Base-by-base conservation (phyloP, 1,284 basidiomycete species). In the Cutaneotrichosporon cyanovorans region DNA sequence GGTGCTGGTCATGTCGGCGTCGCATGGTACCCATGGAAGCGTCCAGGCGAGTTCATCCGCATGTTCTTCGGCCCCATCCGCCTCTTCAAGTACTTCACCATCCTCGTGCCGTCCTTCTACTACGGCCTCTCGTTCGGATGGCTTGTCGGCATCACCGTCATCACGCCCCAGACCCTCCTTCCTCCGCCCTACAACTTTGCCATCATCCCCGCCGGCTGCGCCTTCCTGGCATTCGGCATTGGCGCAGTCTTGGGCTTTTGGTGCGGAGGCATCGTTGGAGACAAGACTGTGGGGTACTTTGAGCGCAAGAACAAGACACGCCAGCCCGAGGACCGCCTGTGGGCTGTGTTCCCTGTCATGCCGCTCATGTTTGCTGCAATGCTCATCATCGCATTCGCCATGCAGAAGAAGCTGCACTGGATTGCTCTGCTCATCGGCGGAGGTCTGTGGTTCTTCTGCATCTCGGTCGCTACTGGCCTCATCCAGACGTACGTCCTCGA, bases 271-370 rank as follows among this genome's bases (percentile, higher is more conserved):
- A 48, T 59, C 38, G 48, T 63, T 21, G 60, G 59, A n/a, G 68
- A 69, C 51, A 56, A 58, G 51, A 60, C 60, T 2, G 61, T 70
- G 22, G 38, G 55, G n/a, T 63, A 53, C 48, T 50, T 67, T 18
- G 60, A 59, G 16, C 53, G 61, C 16, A 58, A 54, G 40, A 50
- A 56, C 12, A 60, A 58, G 19, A 42, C 51, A 12, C 63, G 70
- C 22, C 56, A 66, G 42, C 70, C 70, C 11, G 70, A 72, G 47
- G 60, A 70, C 45, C 61, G 70, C 16, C 55, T 68, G 3, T 71
- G 63, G 60, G 65, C 68, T 11, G 46, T 63, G 0, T 23, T 44
- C 23, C 51, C 47, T 4, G 19, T 44, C 14, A 32, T 53, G 6
- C 51, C 47, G 2, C 57, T 70, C 47, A 57, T 68, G 54, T 58